Conservation (phyloP, 768 basidiomycete genomes). For the Boletus insuetus region DNA sequence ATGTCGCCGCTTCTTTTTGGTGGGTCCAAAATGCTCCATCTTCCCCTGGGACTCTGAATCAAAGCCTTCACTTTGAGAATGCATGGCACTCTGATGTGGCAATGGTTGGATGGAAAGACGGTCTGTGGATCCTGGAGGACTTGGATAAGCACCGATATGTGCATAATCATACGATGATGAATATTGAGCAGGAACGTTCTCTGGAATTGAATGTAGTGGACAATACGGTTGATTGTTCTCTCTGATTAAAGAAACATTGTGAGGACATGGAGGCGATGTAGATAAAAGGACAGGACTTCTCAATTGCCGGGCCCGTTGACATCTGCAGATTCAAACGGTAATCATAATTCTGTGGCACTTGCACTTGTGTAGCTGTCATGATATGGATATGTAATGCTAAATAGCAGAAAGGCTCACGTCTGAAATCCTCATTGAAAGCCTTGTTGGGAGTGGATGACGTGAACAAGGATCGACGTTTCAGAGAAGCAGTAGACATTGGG, state of each 20-base stretch:
- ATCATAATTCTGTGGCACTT: background rate
- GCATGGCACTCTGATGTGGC: constrained; percentile 19
- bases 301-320: background rate
- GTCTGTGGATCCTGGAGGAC: constrained; percentile 29
- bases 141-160: constrained; percentile 19
- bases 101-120: constrained; percentile 20
- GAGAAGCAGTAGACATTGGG: too few relatives aligned
- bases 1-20: constrained; percentile 79
- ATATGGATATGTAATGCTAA: background rate
- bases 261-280: background rate
- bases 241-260: background rate
- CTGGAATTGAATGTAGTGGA: background rate
- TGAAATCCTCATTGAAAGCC: background rate
- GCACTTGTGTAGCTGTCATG: background rate
- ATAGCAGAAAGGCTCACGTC: background rate
- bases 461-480: too few relatives aligned
- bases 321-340: background rate
- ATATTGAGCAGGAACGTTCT: constrained; percentile 20
- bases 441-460: background rate
- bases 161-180: constrained; percentile 28
- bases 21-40: constrained; percentile 50
- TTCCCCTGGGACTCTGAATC: constrained; percentile 61
- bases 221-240: background rate
- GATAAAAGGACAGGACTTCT: background rate
- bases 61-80: constrained; percentile 34